Base-by-base conservation (phyloP, 177 flowering plant species). In the Vitis hybrid region DNA sequence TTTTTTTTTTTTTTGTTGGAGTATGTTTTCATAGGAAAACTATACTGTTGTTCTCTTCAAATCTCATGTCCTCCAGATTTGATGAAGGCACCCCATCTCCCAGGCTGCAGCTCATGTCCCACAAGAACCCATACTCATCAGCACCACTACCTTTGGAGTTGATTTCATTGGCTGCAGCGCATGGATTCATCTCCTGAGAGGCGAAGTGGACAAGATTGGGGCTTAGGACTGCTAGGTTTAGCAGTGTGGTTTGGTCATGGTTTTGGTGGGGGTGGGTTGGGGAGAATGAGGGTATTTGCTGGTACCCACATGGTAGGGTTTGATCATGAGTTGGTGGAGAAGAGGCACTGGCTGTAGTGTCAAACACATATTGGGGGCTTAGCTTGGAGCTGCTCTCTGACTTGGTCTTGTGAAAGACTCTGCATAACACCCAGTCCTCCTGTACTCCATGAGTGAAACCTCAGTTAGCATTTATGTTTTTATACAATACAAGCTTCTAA, bases 341-440 rank as follows among this genome's bases (percentile, higher is more conserved):
- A 48, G 74, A 62, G n/a, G n/a, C 48, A 51, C 56, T 64, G 10
- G 52, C 55, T 35, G 76, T 66, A 63, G 61, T 60, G 2, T 70
- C 73, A 55, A 50, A 74, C 66, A 79, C 74, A 51, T 70, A 55
- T n/a, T 75, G 72, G 10, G 79, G 60, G 66, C 65, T 71, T 11
- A 66, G 52, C 14, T 69, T 74, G 13, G 51, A 35, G 70, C 52
- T 65, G 59, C 61, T 51, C 1, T 64, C 52, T 10, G 70, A 80
- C 52, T 85, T 85, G 83, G 79, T 73, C 63, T 87, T 91, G 84
- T 84, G 86, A 62, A 89, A 88, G 2, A 89, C 96, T 84, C 96
- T 83, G 60, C 98, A 93, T 35, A 93, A 66, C 11, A 93, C 96
- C 98, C 98, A 93, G 69, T 93, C 93, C 75, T 92, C 98, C 94